A percentile compares a stretch with the other conserved stretches of the same genome.
These are phyloP conservation scores for Aschersonia sp. DNA, from an alignment of 2,329 filamentous ascomycete genomes.

Conservation along the genomic window DNA sequence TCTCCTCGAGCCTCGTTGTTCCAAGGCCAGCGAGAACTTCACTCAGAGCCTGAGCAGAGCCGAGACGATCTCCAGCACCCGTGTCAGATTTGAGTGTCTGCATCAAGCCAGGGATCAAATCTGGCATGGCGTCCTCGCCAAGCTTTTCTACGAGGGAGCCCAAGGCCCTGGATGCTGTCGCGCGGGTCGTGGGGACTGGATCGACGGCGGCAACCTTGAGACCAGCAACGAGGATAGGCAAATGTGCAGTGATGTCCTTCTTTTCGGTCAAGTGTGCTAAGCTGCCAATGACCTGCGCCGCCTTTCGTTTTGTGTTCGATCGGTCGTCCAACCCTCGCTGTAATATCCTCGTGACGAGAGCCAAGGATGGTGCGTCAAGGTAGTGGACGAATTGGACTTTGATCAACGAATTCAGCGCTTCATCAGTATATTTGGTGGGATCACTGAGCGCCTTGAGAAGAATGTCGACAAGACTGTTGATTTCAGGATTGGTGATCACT, in stretches of 20 bases:
- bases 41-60: conserved; percentile 88
- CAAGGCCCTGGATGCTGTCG: conserved; percentile 87
- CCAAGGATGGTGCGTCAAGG: conserved; percentile 89
- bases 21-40: conserved; percentile 93
- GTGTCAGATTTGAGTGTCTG: conserved; percentile 93
- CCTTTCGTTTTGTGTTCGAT: conserved; percentile 90
- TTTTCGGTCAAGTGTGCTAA: conserved; percentile 92
- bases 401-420: conserved; percentile 84
- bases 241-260: conserved; percentile 79
- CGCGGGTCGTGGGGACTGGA: conserved; percentile 88
- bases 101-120: conserved; percentile 96
- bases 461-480: conserved; percentile 82
- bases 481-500: conserved; percentile 94
- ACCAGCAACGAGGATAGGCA: conserved; percentile 84
- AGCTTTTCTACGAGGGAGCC: conserved; percentile 97
- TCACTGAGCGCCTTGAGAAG: conserved; percentile 94
- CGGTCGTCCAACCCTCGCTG: conserved; percentile 84
- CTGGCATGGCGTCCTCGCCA: conserved; percentile 88
- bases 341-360: conserved; percentile 85
- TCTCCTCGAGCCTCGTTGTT: conserved; percentile 85
- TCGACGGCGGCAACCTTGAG: conserved; percentile 83
- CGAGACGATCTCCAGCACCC: conserved; percentile 86
- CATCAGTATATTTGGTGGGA: conserved; percentile 91
- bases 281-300: conserved; percentile 94
- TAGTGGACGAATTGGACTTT: conserved; percentile 99